Percentiles rank a stretch among this genome's conserved stretches.
Evolutionary conservation across 306 rosid genomes (phyloP).

Genomic region (Amphicarpaea edgeworthii): DNA sequence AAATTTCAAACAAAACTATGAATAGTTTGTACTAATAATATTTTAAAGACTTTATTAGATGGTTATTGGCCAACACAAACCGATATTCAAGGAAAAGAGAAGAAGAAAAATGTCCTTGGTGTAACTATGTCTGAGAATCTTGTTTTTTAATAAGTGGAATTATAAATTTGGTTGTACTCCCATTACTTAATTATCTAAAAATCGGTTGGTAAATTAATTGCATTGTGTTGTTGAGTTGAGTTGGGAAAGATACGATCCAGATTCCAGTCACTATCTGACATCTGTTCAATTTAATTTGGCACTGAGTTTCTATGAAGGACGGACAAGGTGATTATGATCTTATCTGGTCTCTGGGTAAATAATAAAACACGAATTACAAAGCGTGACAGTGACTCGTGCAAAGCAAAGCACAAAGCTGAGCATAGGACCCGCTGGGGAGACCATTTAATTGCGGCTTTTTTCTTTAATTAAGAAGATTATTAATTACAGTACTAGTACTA

Average conservation of each 20-base stretch:
- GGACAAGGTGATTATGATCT: not conserved
- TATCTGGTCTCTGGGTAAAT: no score
- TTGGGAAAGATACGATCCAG: no score
- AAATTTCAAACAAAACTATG: no score
- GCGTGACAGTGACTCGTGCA: not conserved
- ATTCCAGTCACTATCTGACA: no score
- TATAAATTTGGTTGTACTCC: not conserved
- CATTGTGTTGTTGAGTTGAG: no score
- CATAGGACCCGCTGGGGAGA: constrained; percentile 1
- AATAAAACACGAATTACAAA: not conserved
- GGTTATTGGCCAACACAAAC: not conserved
- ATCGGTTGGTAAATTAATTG: no score
- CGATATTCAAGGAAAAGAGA: not conserved
- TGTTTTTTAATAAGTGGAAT: not conserved
- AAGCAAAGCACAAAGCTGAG: not conserved
- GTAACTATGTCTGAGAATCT: not conserved
- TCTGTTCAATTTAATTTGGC: no score
- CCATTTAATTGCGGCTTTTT: constrained; percentile 41
- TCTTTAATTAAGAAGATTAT: not conserved
- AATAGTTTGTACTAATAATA: no score
- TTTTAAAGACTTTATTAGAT: no score
- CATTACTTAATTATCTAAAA: no score
- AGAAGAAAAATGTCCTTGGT: not conserved
- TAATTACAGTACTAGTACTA: no score
- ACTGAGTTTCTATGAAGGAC: no score